Base-by-base conservation (phyloP, 2,329 filamentous ascomycete species). In the Rutstroemia sp. region DNA sequence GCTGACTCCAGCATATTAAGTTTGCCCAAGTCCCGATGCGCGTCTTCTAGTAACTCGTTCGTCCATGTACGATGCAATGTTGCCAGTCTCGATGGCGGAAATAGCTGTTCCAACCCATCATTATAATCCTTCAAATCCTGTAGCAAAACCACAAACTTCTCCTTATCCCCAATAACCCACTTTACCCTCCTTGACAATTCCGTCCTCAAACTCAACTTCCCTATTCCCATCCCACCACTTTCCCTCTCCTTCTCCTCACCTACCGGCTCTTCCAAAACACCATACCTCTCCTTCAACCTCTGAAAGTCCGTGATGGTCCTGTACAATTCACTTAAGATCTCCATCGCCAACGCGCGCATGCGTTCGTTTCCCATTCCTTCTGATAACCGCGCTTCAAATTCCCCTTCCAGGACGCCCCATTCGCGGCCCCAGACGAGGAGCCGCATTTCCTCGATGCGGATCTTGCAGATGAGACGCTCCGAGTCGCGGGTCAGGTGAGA, bases 391-490 rank as follows among this genome's bases (percentile, higher is more conserved):
- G 70, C 71, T 63, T 77, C 75, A 1, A 77, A 66, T 50, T 61
- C 68, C 5, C 75, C 75, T 65, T 77, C 75, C 9, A 72, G 69
- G 37, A 77, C 74, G 23, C 75, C 75, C 75, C 75, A 77, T 60
- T 76, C 73, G 34, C 75, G 66, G 18, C 75, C 75, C 75, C 75
- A 77, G 57, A 76, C 73, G 30, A 74, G 64, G 38, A 77, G 69
- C 4, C 75, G 70, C 73, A 75, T 76, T 70, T 77, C 75, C 66
- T 77, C 75, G 62, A 77, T 77, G 51, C 74, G 72, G 54, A 77
- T 73, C 62, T 77, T 77, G 67, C 75, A 77, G 45, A 75, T 65
- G 34, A 77, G 66, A 41, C 72, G 70, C 63, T 75, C 72, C 58
- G 69, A 71, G 63, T 77, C 74, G 21, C 65, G 64, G 57, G 75